Base-by-base conservation (phyloP, 2,329 filamentous ascomycete genomes). In the Clarireedia hainanense region DNA sequence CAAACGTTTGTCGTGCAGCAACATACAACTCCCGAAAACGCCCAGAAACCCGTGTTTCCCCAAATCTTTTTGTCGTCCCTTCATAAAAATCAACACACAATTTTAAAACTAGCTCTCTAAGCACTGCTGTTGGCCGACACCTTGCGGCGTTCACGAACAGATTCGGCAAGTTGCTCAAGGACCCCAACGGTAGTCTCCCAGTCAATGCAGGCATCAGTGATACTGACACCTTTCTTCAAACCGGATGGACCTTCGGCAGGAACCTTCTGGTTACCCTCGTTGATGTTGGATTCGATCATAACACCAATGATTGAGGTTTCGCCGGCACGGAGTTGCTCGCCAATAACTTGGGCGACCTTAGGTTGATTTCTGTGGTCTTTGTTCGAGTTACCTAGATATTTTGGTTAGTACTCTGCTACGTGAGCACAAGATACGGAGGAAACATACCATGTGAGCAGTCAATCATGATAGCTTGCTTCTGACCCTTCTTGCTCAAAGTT, bases 341-440 rank as follows among this genome's bases (percentile, higher is more conserved):
- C 86, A 59, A 99, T 77, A 52, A 79, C 80, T 71, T 87, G 82
- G 61, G 92, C 91, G 46, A 97, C 92, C 75, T 92, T 87, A 67
- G 94, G 94, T 76, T 99, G 92, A 75, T 99, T 99, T 68, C 88
- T 86, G 78, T 97, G 92, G 77, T 97, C 85, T 78, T 99, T 99
- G 73, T 88, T 89, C 20, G 92, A 97, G 78, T 99, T 99, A 56
- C 94, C 88, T 91, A 57, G 1, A 26, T 3, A 24, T 52, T 27
- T 37, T 57, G 49, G 63, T 58, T 60, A 54, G 39, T 6, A 23
- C 14, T 40, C 37, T 43, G 36, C 17, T 52, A 30, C 39, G n/a
- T 39, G 20, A 26, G 27, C 40, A 27, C 15, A 37, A 17, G n/a
- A 57, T 48, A 24, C 26, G 26, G 36, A 23, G 42, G 15, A 51